Percentiles rank a stretch among this genome's conserved stretches.
Conservation (phyloP, 768 basidiomycete genomes). For the Pulveroboletus sp. region DNA sequence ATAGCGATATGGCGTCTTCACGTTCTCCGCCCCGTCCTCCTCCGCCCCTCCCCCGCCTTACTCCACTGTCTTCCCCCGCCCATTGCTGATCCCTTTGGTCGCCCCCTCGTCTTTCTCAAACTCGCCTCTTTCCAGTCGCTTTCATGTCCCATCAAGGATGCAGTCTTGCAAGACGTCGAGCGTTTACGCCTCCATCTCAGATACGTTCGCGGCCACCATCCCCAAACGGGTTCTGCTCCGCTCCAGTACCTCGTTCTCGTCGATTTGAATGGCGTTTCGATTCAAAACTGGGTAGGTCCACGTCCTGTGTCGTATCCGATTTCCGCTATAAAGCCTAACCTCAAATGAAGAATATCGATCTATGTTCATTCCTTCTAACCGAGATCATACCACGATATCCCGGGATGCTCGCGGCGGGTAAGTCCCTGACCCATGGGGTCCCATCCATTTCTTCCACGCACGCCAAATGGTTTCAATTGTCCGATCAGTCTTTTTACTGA, state of each 20-base stretch:
- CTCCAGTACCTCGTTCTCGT: conserved; percentile 66
- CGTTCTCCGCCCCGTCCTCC: conserved; percentile 36
- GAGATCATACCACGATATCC: conserved; percentile 70
- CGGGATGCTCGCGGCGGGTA: conserved; percentile 72
- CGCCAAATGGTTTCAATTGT: not conserved
- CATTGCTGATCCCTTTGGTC: conserved; percentile 55
- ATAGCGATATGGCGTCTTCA: conserved; percentile 53
- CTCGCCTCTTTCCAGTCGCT: conserved; percentile 38
- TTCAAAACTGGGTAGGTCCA: conserved; percentile 52
- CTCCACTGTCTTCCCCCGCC: conserved; percentile 53
- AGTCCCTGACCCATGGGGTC: conserved; percentile 7
- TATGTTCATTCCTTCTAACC: conserved; percentile 58
- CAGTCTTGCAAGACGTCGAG: conserved; percentile 50
- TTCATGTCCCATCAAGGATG: conserved; percentile 36
- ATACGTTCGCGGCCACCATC: conserved; percentile 37
- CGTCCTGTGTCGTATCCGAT: conserved; percentile 3
- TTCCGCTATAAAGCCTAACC: conserved; percentile 4
- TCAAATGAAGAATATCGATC: conserved; percentile 47
- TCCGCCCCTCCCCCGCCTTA: conserved; percentile 23
- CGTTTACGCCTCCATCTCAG: conserved; percentile 53
- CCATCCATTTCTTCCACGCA: not conserved
- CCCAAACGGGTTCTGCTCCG: conserved; percentile 33
- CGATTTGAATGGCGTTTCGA: conserved; percentile 54
- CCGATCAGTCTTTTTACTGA: conserved; percentile 58
- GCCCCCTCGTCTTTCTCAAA: conserved; percentile 58